phyloP scores from a whole-genome alignment of 2,329 filamentous ascomycete species.

The Botrytis fabae region DNA sequence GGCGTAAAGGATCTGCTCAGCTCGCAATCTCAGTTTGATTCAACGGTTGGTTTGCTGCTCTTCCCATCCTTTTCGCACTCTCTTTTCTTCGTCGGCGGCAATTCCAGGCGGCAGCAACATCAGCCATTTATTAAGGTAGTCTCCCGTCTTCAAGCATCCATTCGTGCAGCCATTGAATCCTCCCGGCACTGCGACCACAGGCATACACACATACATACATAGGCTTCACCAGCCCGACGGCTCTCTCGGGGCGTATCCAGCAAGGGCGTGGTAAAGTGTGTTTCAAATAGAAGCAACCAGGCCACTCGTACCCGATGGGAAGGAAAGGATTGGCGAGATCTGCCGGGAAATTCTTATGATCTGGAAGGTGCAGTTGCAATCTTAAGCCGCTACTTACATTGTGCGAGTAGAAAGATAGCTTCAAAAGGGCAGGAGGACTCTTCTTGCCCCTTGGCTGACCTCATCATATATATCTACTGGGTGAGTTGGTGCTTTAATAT shows the following conservation, averaged over 20 bases:
- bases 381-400: background rate
- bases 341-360: background rate
- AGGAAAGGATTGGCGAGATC: background rate
- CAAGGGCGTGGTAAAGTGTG: background rate
- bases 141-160: background rate
- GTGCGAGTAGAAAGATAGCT: background rate
- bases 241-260: background rate
- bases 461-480: background rate
- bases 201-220: too few species aligned
- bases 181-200: background rate
- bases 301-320: background rate
- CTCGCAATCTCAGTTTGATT: background rate
- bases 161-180: background rate
- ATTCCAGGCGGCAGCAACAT: background rate
- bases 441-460: background rate
- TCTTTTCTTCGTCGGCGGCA: background rate
- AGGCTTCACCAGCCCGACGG: background rate
- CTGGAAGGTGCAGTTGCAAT: too few species aligned
- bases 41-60: background rate
- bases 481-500: background rate
- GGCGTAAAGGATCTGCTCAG: background rate
- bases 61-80: background rate
- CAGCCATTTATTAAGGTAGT: background rate
- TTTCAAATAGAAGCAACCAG: background rate
- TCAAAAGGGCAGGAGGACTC: background rate